Base-by-base conservation (phyloP, 805 yeast species). In the Starmerella stigmatis region DNA sequence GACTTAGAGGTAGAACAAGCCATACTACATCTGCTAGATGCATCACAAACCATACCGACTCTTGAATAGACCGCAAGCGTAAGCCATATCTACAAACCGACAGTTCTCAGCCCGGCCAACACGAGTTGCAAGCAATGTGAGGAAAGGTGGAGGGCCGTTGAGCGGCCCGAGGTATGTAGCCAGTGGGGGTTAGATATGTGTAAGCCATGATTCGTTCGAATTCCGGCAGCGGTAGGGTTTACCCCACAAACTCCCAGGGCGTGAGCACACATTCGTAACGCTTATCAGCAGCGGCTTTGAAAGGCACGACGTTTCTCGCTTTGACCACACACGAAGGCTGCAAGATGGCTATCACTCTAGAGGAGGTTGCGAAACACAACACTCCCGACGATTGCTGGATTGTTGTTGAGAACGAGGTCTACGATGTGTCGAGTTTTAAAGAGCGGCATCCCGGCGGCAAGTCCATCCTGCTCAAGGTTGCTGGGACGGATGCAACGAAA, bases 401-500 rank as follows among this genome's bases (percentile, higher is more conserved):
- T 16, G 77, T 81, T 8, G 75, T 86, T 47, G 81, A 85, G 50
- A 83, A 79, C 16, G 72, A 81, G 52, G 94, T 76, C 11, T 86
- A 84, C 59, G 84, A 86, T 59, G 74, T 86, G 47, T 77, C 92
- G 0, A 75, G 74, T 42, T 77, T 76, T 53, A 56, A 73, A 28
- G 67, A 67, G 17, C 68, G 72, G 35, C 83, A 77, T 54, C 83
- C 83, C 10, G 83, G 83, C 26, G 83, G 83, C 3, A 57, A 70
- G 16, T 68, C 65, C 5, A 71, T 76, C 44, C 74, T 77, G 28
- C 61, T 73, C 45, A 74, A 73, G 57, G 77, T 63, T 31, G 73
- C 72, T n/a, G 92, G 92, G 12, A 76, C 73, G 48, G 86, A 82
- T 56, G 94, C 89, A 10, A 80, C 92, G 7, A 78, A 80, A 55